Conservation (phyloP, 2,329 filamentous ascomycete genomes). For the Zasmidium cellare region DNA sequence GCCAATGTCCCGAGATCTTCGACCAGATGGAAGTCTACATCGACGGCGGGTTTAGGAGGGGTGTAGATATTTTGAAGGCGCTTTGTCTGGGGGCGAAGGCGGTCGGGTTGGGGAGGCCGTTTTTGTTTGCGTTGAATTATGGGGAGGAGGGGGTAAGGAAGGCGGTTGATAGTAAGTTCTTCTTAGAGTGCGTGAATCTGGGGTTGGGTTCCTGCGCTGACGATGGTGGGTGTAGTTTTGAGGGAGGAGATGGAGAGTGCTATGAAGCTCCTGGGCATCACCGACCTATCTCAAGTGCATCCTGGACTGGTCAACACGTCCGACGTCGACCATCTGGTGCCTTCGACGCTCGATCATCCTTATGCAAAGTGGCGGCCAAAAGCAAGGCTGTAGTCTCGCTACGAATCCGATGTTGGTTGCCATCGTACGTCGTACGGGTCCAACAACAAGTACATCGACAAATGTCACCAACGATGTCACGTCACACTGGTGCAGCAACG, state of each 20-base stretch:
- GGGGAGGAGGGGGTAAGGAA: constrained; percentile 54
- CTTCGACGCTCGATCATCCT: constrained; percentile 21
- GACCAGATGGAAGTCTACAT: constrained; percentile 53
- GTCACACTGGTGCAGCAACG: background rate
- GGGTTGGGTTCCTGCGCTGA: background rate
- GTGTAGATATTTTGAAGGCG: constrained; percentile 67
- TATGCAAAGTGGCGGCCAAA: constrained; percentile 21
- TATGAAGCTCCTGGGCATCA: constrained; percentile 64
- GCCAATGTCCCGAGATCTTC: constrained; percentile 53
- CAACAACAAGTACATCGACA: background rate
- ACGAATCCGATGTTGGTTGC: too few species aligned
- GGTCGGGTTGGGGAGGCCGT: constrained; percentile 61
- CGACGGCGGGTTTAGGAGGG: constrained; percentile 64
- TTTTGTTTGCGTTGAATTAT: constrained; percentile 61
- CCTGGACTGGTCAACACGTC: constrained; percentile 57
- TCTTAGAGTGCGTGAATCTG: background rate
- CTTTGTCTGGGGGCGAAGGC: constrained; percentile 64
- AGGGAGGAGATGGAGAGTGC: constrained; percentile 62
- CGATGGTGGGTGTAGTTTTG: constrained; percentile 34
- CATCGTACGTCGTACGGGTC: too few species aligned
- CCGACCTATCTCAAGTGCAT: constrained; percentile 58
- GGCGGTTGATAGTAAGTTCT: constrained; percentile 13
- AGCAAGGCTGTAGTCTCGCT: constrained; percentile 6
- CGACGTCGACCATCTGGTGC: constrained; percentile 52
- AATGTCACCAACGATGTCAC: background rate